Conservation (phyloP, 306 rosid genomes). For the Cyclanthera cordifolia region DNA sequence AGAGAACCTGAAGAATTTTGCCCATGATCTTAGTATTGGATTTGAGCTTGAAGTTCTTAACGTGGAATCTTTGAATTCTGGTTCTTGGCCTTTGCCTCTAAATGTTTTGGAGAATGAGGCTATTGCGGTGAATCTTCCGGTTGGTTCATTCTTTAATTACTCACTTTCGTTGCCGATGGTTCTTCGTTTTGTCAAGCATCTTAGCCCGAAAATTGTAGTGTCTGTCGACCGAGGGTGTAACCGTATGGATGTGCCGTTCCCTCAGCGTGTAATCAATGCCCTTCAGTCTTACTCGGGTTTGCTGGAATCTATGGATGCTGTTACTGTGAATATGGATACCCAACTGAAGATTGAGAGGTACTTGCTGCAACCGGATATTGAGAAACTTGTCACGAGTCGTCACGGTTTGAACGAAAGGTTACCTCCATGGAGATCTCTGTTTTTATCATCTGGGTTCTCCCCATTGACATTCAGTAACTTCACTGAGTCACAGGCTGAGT, state of each 20-base stretch:
- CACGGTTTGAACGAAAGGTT: constrained; percentile 28
- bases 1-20: constrained; percentile 62
- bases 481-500: constrained; percentile 85
- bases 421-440: constrained; percentile 45
- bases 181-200: constrained; percentile 63
- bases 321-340: constrained; percentile 42
- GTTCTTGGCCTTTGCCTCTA: constrained; percentile 51
- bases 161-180: constrained; percentile 39
- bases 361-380: constrained; percentile 63
- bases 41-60: constrained; percentile 52
- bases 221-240: constrained; percentile 58
- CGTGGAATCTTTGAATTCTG: constrained; percentile 46
- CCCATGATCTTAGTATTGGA: constrained; percentile 49
- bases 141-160: constrained; percentile 33
- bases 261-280: constrained; percentile 43
- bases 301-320: constrained; percentile 75
- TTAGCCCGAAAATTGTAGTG: constrained; percentile 60
- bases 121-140: constrained; percentile 60
- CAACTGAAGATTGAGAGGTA: constrained; percentile 63
- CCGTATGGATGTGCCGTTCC: constrained; percentile 45
- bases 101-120: constrained; percentile 42
- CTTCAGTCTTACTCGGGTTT: constrained; percentile 40
- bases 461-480: constrained; percentile 69
- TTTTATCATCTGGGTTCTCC: constrained; percentile 63
- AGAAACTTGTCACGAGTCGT: constrained; percentile 44